Conservation (phyloP, 129 eudicot genomes). For the Flaveria sonorensis region DNA sequence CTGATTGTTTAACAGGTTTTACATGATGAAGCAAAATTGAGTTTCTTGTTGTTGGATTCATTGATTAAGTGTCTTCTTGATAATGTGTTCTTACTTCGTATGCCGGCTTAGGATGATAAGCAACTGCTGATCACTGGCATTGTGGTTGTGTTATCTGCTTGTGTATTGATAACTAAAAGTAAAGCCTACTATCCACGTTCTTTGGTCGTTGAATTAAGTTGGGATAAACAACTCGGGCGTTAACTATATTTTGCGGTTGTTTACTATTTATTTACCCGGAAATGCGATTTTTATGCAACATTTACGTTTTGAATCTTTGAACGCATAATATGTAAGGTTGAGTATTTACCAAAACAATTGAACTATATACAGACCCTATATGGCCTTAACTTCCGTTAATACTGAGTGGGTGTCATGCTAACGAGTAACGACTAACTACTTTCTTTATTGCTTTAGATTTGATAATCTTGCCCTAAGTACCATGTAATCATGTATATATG, state of each 20-base stretch:
- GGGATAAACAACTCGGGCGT: not conserved
- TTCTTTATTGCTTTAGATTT: constrained; percentile 2
- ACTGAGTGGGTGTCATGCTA: constrained; percentile 1
- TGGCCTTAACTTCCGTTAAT: not conserved
- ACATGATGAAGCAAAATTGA: not conserved
- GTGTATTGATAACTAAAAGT: not conserved
- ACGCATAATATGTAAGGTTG: not conserved
- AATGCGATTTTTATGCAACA: no score
- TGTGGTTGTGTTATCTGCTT: not conserved
- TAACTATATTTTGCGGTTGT: not conserved
- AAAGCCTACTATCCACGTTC: not conserved
- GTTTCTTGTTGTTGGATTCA: not conserved
- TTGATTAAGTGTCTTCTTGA: not conserved
- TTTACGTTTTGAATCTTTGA: not conserved
- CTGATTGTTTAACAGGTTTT: not conserved
- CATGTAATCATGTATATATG: not conserved
- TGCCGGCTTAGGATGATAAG: not conserved
- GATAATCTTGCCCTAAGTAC: not conserved
- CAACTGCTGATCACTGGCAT: not conserved
- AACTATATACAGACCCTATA: constrained; percentile 1
- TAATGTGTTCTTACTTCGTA: not conserved
- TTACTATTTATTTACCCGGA: no score
- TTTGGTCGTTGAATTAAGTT: not conserved
- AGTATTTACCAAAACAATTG: not conserved
- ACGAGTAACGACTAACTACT: not conserved